Percentiles rank a stretch among this genome's conserved stretches.
These are phyloP conservation scores for Petrea volubilis DNA, from an alignment of 257 asterid species.

Conservation along the genomic window DNA sequence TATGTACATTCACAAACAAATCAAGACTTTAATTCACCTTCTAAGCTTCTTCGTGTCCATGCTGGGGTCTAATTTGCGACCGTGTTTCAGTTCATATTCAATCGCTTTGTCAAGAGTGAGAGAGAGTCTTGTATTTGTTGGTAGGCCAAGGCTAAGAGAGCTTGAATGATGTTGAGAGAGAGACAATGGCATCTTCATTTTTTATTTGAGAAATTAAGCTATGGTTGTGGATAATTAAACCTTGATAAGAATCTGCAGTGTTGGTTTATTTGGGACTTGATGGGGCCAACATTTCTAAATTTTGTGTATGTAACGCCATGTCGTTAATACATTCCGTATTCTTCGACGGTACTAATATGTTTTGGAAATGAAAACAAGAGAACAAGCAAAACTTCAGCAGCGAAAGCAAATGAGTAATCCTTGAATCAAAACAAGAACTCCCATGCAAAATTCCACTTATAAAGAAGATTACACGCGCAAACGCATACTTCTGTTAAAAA, in stretches of 20 bases:
- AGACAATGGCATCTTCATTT: neutral
- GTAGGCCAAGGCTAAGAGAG: neutral
- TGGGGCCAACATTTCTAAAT: neutral
- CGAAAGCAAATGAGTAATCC: neutral
- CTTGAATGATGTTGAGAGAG: neutral
- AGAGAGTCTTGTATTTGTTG: neutral
- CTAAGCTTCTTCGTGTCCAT: conserved; percentile 38
- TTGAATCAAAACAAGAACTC: neutral
- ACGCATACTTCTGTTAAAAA: too few species aligned
- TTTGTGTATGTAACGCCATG: neutral
- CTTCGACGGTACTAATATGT: neutral
- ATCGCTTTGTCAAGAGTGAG: conserved; percentile 27
- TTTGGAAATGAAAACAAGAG: neutral
- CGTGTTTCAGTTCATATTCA: conserved; percentile 27
- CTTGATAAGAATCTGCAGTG: neutral
- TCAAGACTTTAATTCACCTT: conserved; percentile 45
- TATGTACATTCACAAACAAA: neutral
- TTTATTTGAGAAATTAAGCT: too few species aligned
- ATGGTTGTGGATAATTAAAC: neutral
- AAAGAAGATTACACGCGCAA: too few species aligned
- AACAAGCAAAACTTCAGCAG: neutral
- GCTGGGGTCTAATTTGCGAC: conserved; percentile 27
- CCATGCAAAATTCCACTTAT: neutral
- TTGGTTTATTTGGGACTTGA: neutral
- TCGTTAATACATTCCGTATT: neutral